Evolutionary conservation across 78 protist genomes (phyloP).

Genomic region (Parvularia atlantis): DNA sequence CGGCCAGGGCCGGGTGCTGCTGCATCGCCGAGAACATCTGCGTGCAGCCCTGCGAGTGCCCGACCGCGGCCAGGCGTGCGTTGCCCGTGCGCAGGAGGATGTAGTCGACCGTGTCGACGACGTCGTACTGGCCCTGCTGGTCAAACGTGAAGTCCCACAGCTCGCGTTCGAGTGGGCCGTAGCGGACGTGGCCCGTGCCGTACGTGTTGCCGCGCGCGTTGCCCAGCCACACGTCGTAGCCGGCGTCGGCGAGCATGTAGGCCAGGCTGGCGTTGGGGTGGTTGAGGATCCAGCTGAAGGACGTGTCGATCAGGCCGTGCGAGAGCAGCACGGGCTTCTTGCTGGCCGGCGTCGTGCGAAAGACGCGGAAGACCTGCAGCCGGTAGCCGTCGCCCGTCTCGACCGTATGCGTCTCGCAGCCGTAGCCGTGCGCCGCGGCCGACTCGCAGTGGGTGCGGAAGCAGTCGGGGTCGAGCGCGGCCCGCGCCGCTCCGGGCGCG

Average conservation of each 20-base stretch:
- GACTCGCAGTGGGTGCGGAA: too few species aligned
- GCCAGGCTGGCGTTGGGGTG: slow-evolving; percentile 20
- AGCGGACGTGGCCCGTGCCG: slow-evolving; percentile 17
- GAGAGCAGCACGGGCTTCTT: slow-evolving; percentile 27
- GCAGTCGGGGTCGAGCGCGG: too few species aligned
- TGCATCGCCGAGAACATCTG: not conserved
- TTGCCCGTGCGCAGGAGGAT: not conserved
- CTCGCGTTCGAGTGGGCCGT: not conserved
- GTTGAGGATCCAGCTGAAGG: slow-evolving; percentile 32
- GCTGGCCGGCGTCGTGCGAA: not conserved
- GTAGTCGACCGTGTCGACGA: slow-evolving; percentile 37
- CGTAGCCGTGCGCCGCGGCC: slow-evolving; percentile 34
- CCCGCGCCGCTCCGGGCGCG: too few species aligned
- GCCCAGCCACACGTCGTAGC: slow-evolving; percentile 67
- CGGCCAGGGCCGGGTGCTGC: not conserved
- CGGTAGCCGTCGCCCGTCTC: slow-evolving; percentile 28
- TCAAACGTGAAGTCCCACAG: slow-evolving; percentile 47
- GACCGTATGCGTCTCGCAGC: slow-evolving; percentile 32
- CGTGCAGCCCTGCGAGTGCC: slow-evolving; percentile 26
- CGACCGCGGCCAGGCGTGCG: slow-evolving; percentile 24
- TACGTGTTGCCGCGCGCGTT: slow-evolving; percentile 57
- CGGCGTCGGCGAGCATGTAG: slow-evolving; percentile 41
- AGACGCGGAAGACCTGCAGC: slow-evolving; percentile 28
- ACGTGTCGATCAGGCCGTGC: slow-evolving; percentile 49
- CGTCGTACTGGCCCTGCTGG: slow-evolving; percentile 39